Base-by-base conservation (phyloP, 2,329 filamentous ascomycete species). In the Cladosporium sp. region DNA sequence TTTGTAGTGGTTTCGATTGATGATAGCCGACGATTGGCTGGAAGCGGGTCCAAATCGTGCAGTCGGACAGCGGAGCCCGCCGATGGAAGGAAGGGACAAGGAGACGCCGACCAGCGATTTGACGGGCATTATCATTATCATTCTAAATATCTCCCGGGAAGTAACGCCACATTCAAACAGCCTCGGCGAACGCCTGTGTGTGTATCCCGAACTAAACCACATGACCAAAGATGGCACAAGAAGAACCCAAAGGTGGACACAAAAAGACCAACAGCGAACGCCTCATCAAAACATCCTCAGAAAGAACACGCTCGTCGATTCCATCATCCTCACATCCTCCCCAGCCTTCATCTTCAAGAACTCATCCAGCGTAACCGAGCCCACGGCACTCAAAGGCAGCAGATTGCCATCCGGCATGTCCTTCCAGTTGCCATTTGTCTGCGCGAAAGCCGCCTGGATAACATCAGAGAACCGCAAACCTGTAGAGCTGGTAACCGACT, bases 21-120 rank as follows among this genome's bases (percentile, higher is more conserved):
- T 21, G 60, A 62, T 62, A 62, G 60, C 60, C 46, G 60, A 49
- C 60, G 46, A 62, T 62, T 62, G 60, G 60, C 60, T 62, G 16
- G 21, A 37, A 28, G 60, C 50, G 60, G 49, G 31, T 31, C 52
- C 29, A 55, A 31, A 55, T 55, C 52, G 52, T 31, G 18, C 1
- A 55, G 28, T 21, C 18, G 28, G 8, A 10, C 28, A 29, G 29
- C 52, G 52, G 52, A 55, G 52, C 52, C 26, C 52, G 52, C 52
- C 52, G 52, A 55, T 31, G 11, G 28, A 52, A 8, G 26, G 40
- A 46, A 46, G 40, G n/a, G 28, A 31, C 28, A 12, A 55, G 29
- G 29, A 31, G 52, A n/a, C 31, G 50, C 50, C 4, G 40, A 46
- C 40, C 14, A 29, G 23, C 23, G 28, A 57, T 26, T 37, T 40